A percentile compares a stretch with the other conserved stretches of the same genome.
Conservation (phyloP, 2,329 filamentous ascomycete genomes). For the Fusarium concolor region DNA sequence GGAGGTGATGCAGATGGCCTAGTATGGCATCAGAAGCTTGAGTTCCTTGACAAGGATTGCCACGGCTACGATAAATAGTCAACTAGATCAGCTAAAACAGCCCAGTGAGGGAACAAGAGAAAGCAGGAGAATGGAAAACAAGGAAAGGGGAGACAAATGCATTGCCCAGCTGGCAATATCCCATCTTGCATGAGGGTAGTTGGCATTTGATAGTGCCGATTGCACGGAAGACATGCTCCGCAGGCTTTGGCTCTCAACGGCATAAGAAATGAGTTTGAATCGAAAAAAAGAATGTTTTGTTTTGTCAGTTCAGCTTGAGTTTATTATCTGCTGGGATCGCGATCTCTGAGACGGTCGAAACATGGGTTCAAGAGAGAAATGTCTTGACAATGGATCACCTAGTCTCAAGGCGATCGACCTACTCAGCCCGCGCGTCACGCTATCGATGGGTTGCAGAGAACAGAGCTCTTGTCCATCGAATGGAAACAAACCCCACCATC, state of each 20-base stretch:
- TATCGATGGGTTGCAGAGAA: slow-evolving; percentile 26
- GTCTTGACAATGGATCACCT: slow-evolving; percentile 29
- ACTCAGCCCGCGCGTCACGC: slow-evolving; percentile 30
- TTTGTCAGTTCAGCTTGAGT: not conserved
- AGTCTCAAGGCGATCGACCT: slow-evolving; percentile 30
- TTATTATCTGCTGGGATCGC: slow-evolving; percentile 21
- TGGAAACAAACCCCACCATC: slow-evolving; percentile 16
- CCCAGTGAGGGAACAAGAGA: slow-evolving; percentile 8
- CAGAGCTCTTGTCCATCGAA: slow-evolving; percentile 14
- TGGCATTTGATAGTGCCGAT: slow-evolving; percentile 19
- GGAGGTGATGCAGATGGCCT: slow-evolving; percentile 14
- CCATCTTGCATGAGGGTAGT: slow-evolving; percentile 8
- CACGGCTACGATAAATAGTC: not conserved
- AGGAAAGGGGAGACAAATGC: slow-evolving; percentile 29
- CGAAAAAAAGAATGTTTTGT: slow-evolving; percentile 22
- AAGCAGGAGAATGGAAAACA: slow-evolving; percentile 29
- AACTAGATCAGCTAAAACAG: slow-evolving; percentile 3
- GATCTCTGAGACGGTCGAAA: slow-evolving; percentile 28
- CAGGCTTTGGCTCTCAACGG: not conserved
- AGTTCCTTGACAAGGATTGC: not conserved
- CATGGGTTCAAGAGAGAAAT: slow-evolving; percentile 26
- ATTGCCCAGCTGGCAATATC: slow-evolving; percentile 11
- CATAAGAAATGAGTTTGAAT: slow-evolving; percentile 4
- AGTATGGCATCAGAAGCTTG: slow-evolving; percentile 23
- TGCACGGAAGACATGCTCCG: slow-evolving; percentile 34